Conservation (phyloP, 805 yeast species). For the Teunomyces tritomae region DNA sequence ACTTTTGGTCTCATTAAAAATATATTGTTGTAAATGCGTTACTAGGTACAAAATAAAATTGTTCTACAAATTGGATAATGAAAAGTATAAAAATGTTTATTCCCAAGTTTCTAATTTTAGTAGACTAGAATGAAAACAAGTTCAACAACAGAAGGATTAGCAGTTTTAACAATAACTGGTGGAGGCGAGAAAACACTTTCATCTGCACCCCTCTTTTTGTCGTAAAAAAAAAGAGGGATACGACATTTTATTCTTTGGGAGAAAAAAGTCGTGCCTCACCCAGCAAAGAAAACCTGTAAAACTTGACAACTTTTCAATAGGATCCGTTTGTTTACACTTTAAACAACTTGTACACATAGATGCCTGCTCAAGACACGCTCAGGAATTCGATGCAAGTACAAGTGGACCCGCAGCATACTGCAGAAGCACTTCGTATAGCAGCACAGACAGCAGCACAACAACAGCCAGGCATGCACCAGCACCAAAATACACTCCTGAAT, state of each 20-base stretch:
- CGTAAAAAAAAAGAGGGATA: too few relatives aligned
- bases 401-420: conserved; percentile 17
- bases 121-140: too few relatives aligned
- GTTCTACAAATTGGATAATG: too few relatives aligned
- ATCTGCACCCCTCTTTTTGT: too few relatives aligned
- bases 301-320: conserved; percentile 7
- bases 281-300: conserved; percentile 1
- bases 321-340: conserved; percentile 6
- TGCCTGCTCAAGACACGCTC: conserved; percentile 7
- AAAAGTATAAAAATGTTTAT: too few relatives aligned
- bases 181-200: too few relatives aligned
- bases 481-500: conserved; percentile 3
- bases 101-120: too few relatives aligned
- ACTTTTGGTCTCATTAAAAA: too few relatives aligned
- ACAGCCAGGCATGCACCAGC: conserved; percentile 5
- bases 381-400: conserved; percentile 8
- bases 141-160: too few relatives aligned
- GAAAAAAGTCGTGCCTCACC: background rate
- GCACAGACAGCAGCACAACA: conserved; percentile 12
- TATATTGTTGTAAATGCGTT: too few relatives aligned
- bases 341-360: conserved; percentile 3
- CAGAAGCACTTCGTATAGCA: conserved; percentile 20
- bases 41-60: too few relatives aligned
- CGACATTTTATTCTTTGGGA: background rate
- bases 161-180: too few relatives aligned